Evolutionary conservation across 2,329 filamentous ascomycete species (phyloP), one percentile per base, ranked within the genome.

Genomic region (Teratosphaeria zuluensis): DNA sequence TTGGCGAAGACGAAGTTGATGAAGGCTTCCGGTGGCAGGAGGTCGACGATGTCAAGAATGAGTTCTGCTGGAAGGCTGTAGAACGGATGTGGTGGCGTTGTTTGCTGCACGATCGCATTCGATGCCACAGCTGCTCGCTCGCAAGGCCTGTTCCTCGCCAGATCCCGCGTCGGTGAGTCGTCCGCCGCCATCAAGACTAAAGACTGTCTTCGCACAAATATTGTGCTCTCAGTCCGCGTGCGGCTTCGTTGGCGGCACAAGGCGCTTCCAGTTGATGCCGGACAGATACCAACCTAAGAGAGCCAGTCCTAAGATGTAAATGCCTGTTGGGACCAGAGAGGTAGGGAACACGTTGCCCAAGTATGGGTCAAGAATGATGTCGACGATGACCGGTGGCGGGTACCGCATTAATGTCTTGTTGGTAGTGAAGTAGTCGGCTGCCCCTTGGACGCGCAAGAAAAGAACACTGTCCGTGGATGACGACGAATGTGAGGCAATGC

Each of bases 291-390:
- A 81, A 31, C 79, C 77, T 46, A 75, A 64, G 42, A 79, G 61
- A 11, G 84, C 83, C 57, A 95, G 80, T 2, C 82, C 64, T 3
- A 80, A 66, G 57, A 95, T 79, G 73, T 91, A 95, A 38, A 75
- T 76, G 12, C 83, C 83, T 1, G 88, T 92, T 21, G 89, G 85
- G 24, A 88, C 68, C 16, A 97, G 77, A 3, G 91, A 95, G 56
- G 79, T 79, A 12, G 94, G 94, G 56, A 97, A 79, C 16, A 91
- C 69, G 75, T 95, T 94, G 68, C 86, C 75, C 48, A 95, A 61
- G 69, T 87, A 97, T 0, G 91, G 91, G 72, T 97, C 94, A 28
- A 99, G 82, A 67, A 96, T 85, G 58, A 87, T 75, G 67, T 99
- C 92, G 56, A 87, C 87, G 56, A 84, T 77, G 3, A 97, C 90